Evolutionary conservation across 2,329 filamentous ascomycete genomes (phyloP).

Genomic region (Penicillium janthinellum): DNA sequence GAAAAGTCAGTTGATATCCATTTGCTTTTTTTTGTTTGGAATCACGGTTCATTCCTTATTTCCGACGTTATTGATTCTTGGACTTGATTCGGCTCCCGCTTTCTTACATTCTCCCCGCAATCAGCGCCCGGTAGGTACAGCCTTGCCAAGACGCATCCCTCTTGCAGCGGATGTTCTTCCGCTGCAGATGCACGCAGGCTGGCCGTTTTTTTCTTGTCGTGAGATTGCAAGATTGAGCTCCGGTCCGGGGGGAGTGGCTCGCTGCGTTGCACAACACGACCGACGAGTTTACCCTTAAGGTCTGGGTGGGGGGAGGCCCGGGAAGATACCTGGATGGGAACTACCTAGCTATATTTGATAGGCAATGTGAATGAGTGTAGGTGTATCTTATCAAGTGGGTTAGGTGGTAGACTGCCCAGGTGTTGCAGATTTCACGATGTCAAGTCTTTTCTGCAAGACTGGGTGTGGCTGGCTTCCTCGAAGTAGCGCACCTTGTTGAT

Average conservation of each 20-base stretch:
- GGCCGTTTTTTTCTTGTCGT: conserved; percentile 11
- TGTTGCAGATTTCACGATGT: neutral
- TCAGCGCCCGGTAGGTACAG: neutral
- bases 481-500: neutral
- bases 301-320: neutral
- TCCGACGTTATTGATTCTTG: neutral
- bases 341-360: neutral
- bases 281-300: conserved; percentile 6
- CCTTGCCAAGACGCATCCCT: neutral
- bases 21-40: neutral
- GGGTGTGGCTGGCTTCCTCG: neutral
- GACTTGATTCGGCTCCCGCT: neutral
- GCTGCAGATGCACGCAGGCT: conserved; percentile 13
- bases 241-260: conserved; percentile 13
- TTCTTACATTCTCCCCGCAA: conserved; percentile 4
- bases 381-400: neutral
- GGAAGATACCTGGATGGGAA: neutral
- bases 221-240: conserved; percentile 8
- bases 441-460: neutral
- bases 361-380: neutral
- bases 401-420: neutral
- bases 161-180: conserved; percentile 2
- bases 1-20: neutral
- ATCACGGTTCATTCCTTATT: neutral
- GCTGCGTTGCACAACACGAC: conserved; percentile 16